A percentile compares a stretch with the other conserved stretches of the same genome.
Conservation (phyloP, 352 stramenopile genomes). For the Phytophthora pluvialis region DNA sequence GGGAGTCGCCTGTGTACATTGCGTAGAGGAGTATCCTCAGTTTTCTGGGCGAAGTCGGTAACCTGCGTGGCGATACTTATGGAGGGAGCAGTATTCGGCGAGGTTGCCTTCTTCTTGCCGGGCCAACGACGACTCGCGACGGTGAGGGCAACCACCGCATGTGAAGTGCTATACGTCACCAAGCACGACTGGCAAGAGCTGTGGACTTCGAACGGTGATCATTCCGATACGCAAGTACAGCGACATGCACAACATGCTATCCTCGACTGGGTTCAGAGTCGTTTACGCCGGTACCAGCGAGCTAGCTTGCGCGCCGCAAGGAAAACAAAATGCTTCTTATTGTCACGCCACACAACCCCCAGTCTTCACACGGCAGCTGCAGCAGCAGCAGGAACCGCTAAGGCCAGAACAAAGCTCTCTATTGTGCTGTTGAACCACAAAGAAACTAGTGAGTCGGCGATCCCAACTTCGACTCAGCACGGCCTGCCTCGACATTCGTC, state of each 20-base stretch:
- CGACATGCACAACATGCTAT: constrained; percentile 65
- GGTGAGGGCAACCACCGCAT: constrained; percentile 65
- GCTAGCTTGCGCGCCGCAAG: constrained; percentile 40
- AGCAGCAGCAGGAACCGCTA: neutral
- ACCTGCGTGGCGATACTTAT: constrained; percentile 63
- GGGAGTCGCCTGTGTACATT: constrained; percentile 67
- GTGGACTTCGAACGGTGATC: constrained; percentile 47
- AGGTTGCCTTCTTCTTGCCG: constrained; percentile 73
- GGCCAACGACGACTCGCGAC: constrained; percentile 61
- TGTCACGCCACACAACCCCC: constrained; percentile 1
- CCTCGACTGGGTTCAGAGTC: constrained; percentile 60
- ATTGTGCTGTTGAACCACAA: constrained; percentile 4
- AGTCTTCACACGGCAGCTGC: too few relatives aligned
- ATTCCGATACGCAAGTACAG: constrained; percentile 54
- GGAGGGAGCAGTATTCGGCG: constrained; percentile 70
- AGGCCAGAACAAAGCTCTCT: neutral
- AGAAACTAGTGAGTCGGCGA: neutral
- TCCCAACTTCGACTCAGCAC: too few relatives aligned
- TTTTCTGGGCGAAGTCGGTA: constrained; percentile 59
- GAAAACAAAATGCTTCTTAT: constrained; percentile 44
- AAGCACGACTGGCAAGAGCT: constrained; percentile 73
- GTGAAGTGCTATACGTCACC: constrained; percentile 69
- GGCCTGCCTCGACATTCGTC: too few relatives aligned
- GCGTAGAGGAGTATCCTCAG: constrained; percentile 60
- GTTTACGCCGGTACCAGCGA: constrained; percentile 52